Evolutionary conservation across 2,329 filamentous ascomycete species (phyloP), one percentile per base, ranked within the genome.

Genomic region (Aspergillus tubingensis): DNA sequence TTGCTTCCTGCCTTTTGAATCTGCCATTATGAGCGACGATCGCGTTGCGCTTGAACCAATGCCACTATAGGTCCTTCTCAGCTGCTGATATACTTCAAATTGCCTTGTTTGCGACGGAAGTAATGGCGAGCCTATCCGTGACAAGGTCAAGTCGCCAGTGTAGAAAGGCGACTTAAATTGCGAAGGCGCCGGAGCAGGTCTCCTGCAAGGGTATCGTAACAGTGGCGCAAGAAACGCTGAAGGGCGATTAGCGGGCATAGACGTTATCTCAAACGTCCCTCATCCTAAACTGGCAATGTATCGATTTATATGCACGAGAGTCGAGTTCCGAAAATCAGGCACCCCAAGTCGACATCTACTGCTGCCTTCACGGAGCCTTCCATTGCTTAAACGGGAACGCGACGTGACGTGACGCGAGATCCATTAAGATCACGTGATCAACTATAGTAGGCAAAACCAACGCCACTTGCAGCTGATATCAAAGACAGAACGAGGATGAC

Each of bases 1-100:
- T 80, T 96, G 92, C 75, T 91, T 92, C 53, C 68, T 69, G 48
- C 65, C 59, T 54, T 66, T 67, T 10, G 62, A 52, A 15, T 65
- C 65, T 11, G 65, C 54, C 66, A 68, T 68, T 57, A 47, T 59
- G 15, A 41, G 25, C 10, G 39, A 6, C 11, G 30, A 17, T 15
- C 17, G 15, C 23, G 17, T 19, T 30, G 47, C 17, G 25, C 5
- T 50, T 27, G 23, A 17, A 32, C 25, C 27, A 32, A 32, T 30
- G 15, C 15, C 15, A 13, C 8, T 17, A 30, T 25, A 19, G 17
- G 11, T 8, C 25, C 25, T 30, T 50, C 13, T 8, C 25, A 21
- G 19, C 30, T 25, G 44, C 15, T 17, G 38, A 55, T 49, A 36
- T 15, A 39, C 21, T 5, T n/a, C 30, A 27, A 25, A 51, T 19